phyloP scores from a whole-genome alignment of 1,284 basidiomycete species.

The Leccinum fuscescens region DNA sequence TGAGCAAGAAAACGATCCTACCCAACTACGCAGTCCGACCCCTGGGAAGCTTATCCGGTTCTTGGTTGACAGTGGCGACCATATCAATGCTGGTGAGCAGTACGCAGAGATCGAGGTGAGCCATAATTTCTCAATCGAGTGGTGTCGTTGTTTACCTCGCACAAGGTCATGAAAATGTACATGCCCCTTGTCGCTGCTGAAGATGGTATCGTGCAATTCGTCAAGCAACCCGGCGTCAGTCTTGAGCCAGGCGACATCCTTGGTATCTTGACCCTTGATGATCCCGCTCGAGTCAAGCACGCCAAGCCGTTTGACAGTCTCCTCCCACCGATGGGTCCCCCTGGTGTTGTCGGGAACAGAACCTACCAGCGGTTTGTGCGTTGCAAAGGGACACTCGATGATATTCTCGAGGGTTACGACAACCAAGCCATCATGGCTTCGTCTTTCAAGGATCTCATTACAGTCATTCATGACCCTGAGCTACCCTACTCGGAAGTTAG shows the following conservation, averaged over 20 bases:
- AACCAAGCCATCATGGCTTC: constrained; percentile 85
- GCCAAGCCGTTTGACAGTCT: constrained; percentile 98
- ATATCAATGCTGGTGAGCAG: constrained; percentile 92
- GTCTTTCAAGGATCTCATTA: constrained; percentile 80
- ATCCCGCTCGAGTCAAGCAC: constrained; percentile 95
- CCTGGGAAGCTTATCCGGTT: constrained; percentile 96
- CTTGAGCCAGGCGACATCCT: constrained; percentile 98
- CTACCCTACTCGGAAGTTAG: constrained; percentile 88
- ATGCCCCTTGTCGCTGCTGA: constrained; percentile 97
- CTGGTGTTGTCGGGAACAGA: constrained; percentile 75
- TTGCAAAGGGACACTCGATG: constrained; percentile 79
- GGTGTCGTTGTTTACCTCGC: constrained; percentile 19
- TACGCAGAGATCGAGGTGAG: constrained; percentile 97
- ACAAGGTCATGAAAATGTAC: constrained; percentile 97
- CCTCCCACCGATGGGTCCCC: constrained; percentile 78
- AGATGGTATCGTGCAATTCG: constrained; percentile 93
- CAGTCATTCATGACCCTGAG: constrained; percentile 78
- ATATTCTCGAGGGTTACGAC: constrained; percentile 94
- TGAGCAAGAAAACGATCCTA: constrained; percentile 99
- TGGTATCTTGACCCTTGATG: constrained; percentile 95
- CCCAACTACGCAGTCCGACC: constrained; percentile 92
- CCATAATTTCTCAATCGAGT: constrained; percentile 1
- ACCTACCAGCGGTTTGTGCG: constrained; percentile 85
- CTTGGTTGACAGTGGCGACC: constrained; percentile 96
- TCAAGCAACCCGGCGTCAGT: constrained; percentile 97